A percentile compares a stretch with the other conserved stretches of the same genome.
Evolutionary conservation across 331 rosid genomes (phyloP).

Genomic region (Ulmus americana): DNA sequence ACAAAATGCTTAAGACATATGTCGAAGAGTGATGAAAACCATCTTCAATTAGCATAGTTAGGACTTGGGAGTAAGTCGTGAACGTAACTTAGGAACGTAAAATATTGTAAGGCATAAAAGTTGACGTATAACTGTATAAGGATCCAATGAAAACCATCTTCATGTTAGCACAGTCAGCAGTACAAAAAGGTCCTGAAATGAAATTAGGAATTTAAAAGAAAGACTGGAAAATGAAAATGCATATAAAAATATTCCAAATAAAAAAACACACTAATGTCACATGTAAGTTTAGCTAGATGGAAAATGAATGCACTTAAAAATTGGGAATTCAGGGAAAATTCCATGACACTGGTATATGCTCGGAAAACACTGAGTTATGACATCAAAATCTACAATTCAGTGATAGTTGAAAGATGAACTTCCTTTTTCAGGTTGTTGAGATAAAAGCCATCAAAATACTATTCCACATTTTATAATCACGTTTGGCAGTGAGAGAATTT

Average conservation of each 20-base stretch:
- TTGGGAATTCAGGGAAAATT: not conserved
- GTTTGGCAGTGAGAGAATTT: not conserved
- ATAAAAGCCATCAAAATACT: not conserved
- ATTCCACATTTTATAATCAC: not conserved
- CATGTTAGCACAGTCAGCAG: conserved; percentile 6
- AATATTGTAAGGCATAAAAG: too few relatives aligned
- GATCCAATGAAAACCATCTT: conserved; percentile 11
- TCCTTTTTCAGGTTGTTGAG: not conserved
- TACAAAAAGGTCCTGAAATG: not conserved
- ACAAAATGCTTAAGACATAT: conserved; percentile 19
- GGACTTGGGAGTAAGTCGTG: not conserved
- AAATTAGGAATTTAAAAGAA: not conserved
- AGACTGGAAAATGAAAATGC: not conserved
- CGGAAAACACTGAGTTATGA: not conserved
- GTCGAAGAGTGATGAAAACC: conserved; percentile 7
- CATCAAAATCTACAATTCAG: not conserved
- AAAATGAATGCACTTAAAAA: not conserved
- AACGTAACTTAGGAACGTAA: not conserved
- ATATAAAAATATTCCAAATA: not conserved
- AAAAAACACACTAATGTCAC: too few relatives aligned
- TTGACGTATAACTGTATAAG: not conserved
- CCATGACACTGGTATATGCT: not conserved
- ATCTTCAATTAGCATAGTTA: conserved; percentile 4
- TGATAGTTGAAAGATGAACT: not conserved
- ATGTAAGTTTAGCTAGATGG: too few relatives aligned